Conservation (phyloP, 345 rosid species). For the Citrus australasica region DNA sequence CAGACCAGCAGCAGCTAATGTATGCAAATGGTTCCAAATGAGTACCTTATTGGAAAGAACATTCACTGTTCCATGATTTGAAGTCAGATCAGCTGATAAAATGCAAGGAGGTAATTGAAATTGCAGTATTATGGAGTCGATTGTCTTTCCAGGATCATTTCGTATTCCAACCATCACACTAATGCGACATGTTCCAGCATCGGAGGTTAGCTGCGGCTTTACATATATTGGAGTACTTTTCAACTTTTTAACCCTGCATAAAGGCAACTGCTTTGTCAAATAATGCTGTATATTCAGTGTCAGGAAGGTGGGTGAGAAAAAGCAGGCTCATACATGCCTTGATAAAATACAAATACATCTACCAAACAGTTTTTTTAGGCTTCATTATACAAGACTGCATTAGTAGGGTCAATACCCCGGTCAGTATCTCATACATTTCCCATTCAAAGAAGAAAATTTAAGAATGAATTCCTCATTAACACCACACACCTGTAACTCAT, state of each 20-base stretch:
- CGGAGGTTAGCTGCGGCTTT: slow-evolving; percentile 86
- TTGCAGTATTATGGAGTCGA: slow-evolving; percentile 73
- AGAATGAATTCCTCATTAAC: slow-evolving; percentile 1
- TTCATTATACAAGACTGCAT: neutral
- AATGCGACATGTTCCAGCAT: slow-evolving; percentile 66
- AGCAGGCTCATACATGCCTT: neutral
- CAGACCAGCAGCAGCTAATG: neutral
- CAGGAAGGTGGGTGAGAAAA: neutral
- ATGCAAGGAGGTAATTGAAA: slow-evolving; percentile 78
- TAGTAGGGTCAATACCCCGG: neutral
- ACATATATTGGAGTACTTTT: slow-evolving; percentile 79
- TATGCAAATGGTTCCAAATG: neutral
- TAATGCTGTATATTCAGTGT: neutral
- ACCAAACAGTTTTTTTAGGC: neutral
- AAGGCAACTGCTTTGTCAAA: neutral
- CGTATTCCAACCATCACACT: slow-evolving; percentile 76
- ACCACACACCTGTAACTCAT: slow-evolving; percentile 87
- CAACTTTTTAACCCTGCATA: slow-evolving; percentile 74
- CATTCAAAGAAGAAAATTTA: neutral
- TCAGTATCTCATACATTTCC: neutral
- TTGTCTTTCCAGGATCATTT: slow-evolving; percentile 78
- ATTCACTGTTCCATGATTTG: slow-evolving; percentile 85
- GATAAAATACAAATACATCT: neutral
- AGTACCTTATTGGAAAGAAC: slow-evolving; percentile 78
- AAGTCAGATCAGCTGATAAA: slow-evolving; percentile 72